A percentile compares a stretch with the other conserved stretches of the same genome.
Conservation (phyloP, 163 green algal species). For the Volvox carteri region DNA sequence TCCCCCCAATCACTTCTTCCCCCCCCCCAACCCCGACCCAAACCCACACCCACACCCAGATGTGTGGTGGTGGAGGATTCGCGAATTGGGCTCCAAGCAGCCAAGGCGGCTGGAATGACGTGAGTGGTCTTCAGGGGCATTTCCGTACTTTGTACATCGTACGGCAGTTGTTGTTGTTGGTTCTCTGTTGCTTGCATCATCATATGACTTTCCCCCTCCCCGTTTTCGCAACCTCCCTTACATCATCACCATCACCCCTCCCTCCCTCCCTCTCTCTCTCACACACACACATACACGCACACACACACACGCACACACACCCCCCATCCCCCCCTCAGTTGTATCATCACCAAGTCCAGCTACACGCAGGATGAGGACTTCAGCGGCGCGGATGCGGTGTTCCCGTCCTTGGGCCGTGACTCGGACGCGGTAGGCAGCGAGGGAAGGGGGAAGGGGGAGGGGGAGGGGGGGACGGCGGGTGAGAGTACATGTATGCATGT, state of each 20-base stretch:
- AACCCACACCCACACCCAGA: slow-evolving; percentile 58
- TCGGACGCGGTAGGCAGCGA: slow-evolving; percentile 28
- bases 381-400: slow-evolving; percentile 81
- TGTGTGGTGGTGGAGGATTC: slow-evolving; percentile 98
- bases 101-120: slow-evolving; percentile 96
- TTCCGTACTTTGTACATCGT: background rate
- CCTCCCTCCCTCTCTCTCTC: background rate
- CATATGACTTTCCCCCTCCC: background rate
- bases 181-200: background rate
- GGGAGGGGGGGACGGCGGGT: background rate
- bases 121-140: slow-evolving; percentile 41
- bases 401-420: slow-evolving; percentile 31
- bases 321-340: background rate
- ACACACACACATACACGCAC: background rate
- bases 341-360: slow-evolving; percentile 84
- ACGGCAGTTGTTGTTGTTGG: background rate
- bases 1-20: background rate
- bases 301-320: background rate
- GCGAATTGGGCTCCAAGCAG: slow-evolving; percentile 92
- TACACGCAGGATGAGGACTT: slow-evolving; percentile 98
- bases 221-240: background rate
- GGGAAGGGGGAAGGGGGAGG: background rate
- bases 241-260: background rate
- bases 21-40: background rate
- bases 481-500: background rate